Percentiles rank a stretch among this genome's conserved stretches.
These are phyloP conservation scores for Mycotypha africana DNA, from an alignment of 371 early-diverging fungal species.

Conservation along the genomic window DNA sequence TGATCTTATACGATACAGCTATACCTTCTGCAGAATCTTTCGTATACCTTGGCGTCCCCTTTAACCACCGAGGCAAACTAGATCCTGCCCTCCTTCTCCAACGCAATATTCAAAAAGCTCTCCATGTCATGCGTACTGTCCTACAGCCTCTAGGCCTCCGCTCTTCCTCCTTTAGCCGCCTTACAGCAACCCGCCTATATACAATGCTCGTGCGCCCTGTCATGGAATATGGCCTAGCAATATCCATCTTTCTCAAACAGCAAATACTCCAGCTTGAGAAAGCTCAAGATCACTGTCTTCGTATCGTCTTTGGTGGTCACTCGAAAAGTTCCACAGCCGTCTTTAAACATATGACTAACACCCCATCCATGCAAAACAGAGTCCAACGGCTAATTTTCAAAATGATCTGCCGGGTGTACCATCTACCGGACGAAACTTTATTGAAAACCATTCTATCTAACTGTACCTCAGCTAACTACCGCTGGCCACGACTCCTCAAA, in stretches of 20 bases:
- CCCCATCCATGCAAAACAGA: background rate
- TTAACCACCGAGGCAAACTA: background rate
- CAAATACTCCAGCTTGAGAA: too few relatives aligned
- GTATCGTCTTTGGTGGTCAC: background rate
- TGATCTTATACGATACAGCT: background rate
- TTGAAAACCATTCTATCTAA: too few relatives aligned
- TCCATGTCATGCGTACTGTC: background rate
- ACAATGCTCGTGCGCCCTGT: background rate
- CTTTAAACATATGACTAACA: too few relatives aligned
- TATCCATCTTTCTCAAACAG: background rate
- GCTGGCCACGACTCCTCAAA: too few relatives aligned
- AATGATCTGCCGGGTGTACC: background rate
- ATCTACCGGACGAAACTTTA: too few relatives aligned
- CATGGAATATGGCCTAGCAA: too few relatives aligned
- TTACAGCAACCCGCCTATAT: background rate
- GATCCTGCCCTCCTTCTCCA: background rate
- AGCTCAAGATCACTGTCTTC: background rate
- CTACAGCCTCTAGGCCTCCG: background rate
- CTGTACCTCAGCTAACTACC: too few relatives aligned
- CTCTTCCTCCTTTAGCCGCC: background rate
- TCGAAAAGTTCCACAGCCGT: too few relatives aligned
- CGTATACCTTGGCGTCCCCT: slow-evolving; percentile 13
- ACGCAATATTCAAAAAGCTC: background rate
- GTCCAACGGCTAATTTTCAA: background rate
- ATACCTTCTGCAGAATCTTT: slow-evolving; percentile 9